Evolutionary conservation across 2,329 filamentous ascomycete genomes (phyloP), one percentile per base, ranked within the genome.

Genomic region (Sclerotinia glacialis): DNA sequence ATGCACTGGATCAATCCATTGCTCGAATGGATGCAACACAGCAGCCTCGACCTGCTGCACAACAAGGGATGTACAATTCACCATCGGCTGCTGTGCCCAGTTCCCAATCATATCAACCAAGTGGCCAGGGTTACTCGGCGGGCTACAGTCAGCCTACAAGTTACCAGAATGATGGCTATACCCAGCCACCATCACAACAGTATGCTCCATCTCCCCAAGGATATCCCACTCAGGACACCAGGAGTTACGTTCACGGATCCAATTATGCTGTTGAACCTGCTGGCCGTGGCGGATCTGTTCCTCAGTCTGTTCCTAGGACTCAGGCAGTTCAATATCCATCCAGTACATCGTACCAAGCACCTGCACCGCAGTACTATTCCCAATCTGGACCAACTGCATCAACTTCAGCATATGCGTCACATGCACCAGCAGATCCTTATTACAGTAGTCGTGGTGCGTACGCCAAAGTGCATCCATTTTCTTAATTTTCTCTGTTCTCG

Each of bases 371-470:
- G 44, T 64, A 64, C 44, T 67, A 67, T 76, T 76, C 72, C 68
- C 75, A 66, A 77, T 76, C 72, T 76, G 79, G 67, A 73, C 73
- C 69, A 50, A 42, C 68, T 44, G 71, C 74, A 61, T 73, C 73
- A 68, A 74, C 78, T 46, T 79, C 79, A 69, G 72, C 76, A 71
- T 74, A 73, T 71, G 37, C 71, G 7, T 65, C 71, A 31, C 83
- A 83, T 73, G 79, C 83, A 68, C 75, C 54, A 60, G 53, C 79
- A 75, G 84, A 86, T 76, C 78, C 83, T 55, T 82, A 82, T 70
- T 85, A 83, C 72, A 60, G 83, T 72, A 60, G 83, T 79, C 85
- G 85, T 81, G 84, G 85, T 85, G 82, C 82, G 83, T 87, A 83
- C 79, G 70, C 68, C 71, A 66, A 76, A 67, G 68, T 66, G 61